Percentiles rank a stretch among this genome's conserved stretches.
Evolutionary conservation across 352 stramenopile genomes (phyloP).

Genomic region (Blastocystis sp.): DNA sequence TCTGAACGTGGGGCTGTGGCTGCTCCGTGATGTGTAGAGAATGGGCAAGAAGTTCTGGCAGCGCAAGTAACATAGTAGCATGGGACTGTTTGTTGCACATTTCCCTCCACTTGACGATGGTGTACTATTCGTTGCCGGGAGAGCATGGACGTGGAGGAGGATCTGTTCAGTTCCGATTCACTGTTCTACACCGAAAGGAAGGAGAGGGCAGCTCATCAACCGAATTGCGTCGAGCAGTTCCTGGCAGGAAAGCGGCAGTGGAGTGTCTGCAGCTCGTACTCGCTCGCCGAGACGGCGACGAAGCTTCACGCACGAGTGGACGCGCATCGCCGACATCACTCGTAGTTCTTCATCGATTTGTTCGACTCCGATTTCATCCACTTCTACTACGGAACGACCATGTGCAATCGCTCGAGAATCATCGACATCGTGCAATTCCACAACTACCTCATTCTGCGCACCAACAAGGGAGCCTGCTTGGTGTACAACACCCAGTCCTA

Average conservation of each 20-base stretch:
- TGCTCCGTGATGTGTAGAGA: constrained; percentile 37
- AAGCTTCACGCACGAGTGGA: constrained; percentile 39
- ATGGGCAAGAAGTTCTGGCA: constrained; percentile 74
- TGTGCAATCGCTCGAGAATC: constrained; percentile 42
- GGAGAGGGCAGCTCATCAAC: background rate
- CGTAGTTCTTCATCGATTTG: constrained; percentile 22
- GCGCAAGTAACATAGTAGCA: constrained; percentile 28
- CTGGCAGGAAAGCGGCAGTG: background rate
- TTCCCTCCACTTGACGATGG: background rate
- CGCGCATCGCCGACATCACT: background rate
- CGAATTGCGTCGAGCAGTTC: background rate
- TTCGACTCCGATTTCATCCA: constrained; percentile 41
- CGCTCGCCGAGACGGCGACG: background rate
- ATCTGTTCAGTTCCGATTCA: constrained; percentile 32
- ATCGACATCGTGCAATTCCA: constrained; percentile 53
- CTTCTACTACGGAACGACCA: constrained; percentile 39
- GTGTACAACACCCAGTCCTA: background rate
- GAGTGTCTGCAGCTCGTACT: background rate
- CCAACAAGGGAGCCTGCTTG: constrained; percentile 19
- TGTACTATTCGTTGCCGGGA: background rate
- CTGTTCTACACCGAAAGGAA: constrained; percentile 1
- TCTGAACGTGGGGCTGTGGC: constrained; percentile 2
- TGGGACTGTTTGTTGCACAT: constrained; percentile 12
- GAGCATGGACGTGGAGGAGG: constrained; percentile 16
- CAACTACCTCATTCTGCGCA: constrained; percentile 41